A percentile compares a stretch with the other conserved stretches of the same genome.
Evolutionary conservation across 2,329 filamentous ascomycete species (phyloP).

Genomic region (Neurospora sp.): DNA sequence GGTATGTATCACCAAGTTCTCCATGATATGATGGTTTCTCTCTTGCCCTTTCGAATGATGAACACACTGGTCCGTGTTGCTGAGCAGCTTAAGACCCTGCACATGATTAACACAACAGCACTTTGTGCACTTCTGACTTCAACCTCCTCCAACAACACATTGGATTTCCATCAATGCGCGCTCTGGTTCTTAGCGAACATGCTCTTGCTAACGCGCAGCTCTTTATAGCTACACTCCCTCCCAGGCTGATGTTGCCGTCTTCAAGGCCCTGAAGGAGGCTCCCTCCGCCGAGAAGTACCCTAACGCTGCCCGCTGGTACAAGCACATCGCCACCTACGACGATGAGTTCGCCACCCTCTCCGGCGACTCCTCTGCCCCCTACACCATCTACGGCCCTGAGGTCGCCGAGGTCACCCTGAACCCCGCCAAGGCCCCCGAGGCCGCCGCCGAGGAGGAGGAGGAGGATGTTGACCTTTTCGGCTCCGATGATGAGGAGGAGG

Average conservation of each 20-base stretch:
- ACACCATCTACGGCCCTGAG: conserved; percentile 87
- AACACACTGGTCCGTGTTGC: conserved; percentile 83
- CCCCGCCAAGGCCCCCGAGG: conserved; percentile 71
- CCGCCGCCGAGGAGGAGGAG: conserved; percentile 61
- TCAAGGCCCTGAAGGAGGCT: conserved; percentile 72
- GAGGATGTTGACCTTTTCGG: conserved; percentile 92
- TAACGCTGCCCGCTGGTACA: conserved; percentile 95
- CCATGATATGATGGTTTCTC: not conserved
- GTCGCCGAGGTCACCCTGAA: conserved; percentile 66
- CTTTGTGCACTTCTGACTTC: conserved; percentile 57
- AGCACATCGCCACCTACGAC: conserved; percentile 91
- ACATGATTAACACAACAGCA: conserved; percentile 51
- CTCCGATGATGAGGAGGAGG: conserved; percentile 87
- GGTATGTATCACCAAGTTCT: conserved; percentile 12
- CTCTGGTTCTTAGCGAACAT: not conserved
- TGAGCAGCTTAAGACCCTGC: conserved; percentile 75
- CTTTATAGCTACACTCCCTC: conserved; percentile 50
- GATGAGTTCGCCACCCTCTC: conserved; percentile 83
- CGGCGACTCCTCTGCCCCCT: conserved; percentile 81
- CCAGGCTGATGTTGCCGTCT: conserved; percentile 92
- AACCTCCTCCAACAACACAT: not conserved
- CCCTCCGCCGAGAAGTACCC: conserved; percentile 84
- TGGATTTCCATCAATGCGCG: not conserved
- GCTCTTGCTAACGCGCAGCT: conserved; percentile 1
- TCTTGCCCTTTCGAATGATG: conserved; percentile 44